These are phyloP conservation scores for Arabidopsis suecica DNA, from an alignment of 345 rosid genomes.

Conservation along the genomic window DNA sequence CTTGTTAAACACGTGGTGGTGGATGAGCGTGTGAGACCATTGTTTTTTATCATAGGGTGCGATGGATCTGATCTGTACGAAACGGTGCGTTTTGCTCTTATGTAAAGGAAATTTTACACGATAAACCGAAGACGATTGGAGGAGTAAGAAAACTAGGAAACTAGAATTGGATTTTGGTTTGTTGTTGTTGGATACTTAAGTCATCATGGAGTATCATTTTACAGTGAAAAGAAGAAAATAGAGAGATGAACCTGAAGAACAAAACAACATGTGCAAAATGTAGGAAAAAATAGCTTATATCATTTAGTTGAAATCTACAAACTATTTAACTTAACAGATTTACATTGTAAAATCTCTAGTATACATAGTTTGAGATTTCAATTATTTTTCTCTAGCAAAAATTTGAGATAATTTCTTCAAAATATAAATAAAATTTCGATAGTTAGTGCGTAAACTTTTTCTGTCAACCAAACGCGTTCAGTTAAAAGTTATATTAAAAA, in stretches of 20 bases:
- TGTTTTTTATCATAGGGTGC: conserved; percentile 26
- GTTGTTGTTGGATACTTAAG: conserved; percentile 1
- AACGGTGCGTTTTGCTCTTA: conserved; percentile 28
- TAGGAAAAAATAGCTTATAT: neutral
- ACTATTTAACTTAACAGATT: neutral
- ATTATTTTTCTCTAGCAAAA: neutral
- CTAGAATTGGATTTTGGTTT: neutral
- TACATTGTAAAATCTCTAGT: neutral
- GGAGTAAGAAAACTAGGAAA: neutral
- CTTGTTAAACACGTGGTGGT: neutral
- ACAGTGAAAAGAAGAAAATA: conserved; percentile 1
- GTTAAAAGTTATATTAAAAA: neutral
- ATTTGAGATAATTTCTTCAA: neutral
- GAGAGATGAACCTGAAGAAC: neutral
- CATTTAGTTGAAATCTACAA: neutral
- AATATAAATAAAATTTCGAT: neutral
- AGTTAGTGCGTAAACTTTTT: conserved; percentile 19
- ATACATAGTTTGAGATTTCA: neutral
- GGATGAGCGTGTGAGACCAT: conserved; percentile 8
- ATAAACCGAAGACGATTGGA: neutral
- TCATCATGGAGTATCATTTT: neutral
- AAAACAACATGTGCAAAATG: neutral
- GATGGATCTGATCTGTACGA: conserved; percentile 30
- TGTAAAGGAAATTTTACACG: neutral
- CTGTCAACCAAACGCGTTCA: conserved; percentile 28